A percentile compares a stretch with the other conserved stretches of the same genome.
phyloP scores from a whole-genome alignment of 768 basidiomycete species.

The Tricholoma hemisulphureum region DNA sequence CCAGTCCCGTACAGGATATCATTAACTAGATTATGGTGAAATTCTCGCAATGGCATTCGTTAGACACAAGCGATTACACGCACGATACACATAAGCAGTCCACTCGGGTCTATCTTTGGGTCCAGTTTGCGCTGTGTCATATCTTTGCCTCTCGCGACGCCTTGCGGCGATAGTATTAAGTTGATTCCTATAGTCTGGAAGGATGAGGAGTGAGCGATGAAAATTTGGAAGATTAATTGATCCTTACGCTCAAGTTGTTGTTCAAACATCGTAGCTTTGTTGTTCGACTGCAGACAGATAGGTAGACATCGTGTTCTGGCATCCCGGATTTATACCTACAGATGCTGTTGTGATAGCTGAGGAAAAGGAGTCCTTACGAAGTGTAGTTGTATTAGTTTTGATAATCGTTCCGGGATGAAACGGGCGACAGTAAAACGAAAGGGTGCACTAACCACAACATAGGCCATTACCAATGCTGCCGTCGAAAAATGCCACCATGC shows the following conservation, averaged over 20 bases:
- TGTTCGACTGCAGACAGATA: neutral
- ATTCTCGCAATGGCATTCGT: neutral
- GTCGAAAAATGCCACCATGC: neutral
- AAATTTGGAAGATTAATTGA: neutral
- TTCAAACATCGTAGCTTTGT: neutral
- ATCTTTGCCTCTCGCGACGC: constrained; percentile 3
- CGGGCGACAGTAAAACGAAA: neutral
- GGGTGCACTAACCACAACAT: neutral
- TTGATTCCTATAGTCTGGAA: constrained; percentile 16
- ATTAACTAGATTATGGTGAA: constrained; percentile 7
- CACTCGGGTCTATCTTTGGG: constrained; percentile 24
- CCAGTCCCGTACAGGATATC: constrained; percentile 13
- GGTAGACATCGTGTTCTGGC: neutral
- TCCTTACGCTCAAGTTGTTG: neutral
- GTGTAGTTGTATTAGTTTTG: neutral
- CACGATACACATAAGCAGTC: constrained; percentile 28
- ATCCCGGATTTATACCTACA: neutral
- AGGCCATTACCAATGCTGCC: neutral
- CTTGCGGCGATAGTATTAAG: constrained; percentile 18
- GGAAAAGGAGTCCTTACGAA: neutral
- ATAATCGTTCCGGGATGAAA: neutral
- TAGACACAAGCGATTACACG: constrained; percentile 2
- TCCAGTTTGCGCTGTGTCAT: constrained; percentile 16
- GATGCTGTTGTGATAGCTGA: constrained; percentile 1
- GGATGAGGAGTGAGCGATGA: neutral